phyloP scores from a whole-genome alignment of 495 filamentous ascomycete species.

The Neurospora terricola region DNA sequence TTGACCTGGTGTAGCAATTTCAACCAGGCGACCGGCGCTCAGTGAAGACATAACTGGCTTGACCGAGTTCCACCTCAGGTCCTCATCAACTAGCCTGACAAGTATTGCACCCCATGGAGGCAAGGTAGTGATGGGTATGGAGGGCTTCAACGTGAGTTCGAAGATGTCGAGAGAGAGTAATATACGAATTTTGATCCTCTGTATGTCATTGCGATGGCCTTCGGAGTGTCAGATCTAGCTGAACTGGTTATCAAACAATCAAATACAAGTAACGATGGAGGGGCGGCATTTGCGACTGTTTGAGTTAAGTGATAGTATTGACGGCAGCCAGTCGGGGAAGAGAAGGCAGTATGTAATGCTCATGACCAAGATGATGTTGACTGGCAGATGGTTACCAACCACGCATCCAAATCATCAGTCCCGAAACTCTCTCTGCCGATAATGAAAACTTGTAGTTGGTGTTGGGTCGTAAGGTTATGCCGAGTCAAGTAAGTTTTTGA shows the following conservation, averaged over 20 bases:
- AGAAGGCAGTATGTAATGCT: too few relatives aligned
- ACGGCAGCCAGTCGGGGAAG: too few relatives aligned
- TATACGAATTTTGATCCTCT: neutral
- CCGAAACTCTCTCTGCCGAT: neutral
- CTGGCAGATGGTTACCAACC: too few relatives aligned
- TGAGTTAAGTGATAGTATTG: neutral
- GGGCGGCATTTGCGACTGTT: neutral
- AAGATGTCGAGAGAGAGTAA: neutral
- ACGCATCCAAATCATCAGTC: too few relatives aligned
- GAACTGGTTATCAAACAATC: neutral
- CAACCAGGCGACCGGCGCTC: neutral
- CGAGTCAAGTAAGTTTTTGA: neutral
- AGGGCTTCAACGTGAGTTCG: neutral
- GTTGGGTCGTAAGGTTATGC: neutral
- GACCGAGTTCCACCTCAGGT: neutral
- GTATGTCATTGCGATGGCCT: neutral
- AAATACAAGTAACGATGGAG: neutral
- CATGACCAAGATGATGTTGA: too few relatives aligned
- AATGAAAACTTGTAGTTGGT: neutral
- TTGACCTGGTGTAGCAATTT: neutral
- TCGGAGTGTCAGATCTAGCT: neutral
- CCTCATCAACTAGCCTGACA: neutral
- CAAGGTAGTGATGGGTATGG: neutral
- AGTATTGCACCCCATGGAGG: neutral
- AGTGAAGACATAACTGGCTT: neutral